Evolutionary conservation across 208 protist genomes (phyloP).

Genomic region (Trypanosoma caninum): DNA sequence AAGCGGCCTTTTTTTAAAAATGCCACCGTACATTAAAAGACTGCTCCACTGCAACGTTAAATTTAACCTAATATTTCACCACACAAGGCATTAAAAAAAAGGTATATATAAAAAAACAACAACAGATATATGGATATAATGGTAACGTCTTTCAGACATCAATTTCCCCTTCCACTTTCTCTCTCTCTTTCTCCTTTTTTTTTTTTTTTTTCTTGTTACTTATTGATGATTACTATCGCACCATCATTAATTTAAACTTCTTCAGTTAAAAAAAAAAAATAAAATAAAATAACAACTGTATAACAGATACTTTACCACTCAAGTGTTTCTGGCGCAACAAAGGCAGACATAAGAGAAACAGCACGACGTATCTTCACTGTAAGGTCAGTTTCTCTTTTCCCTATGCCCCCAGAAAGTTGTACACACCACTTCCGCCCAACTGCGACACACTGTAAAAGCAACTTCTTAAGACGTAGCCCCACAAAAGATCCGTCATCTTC

Average conservation of each 20-base stretch:
- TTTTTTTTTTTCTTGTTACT: too few relatives aligned
- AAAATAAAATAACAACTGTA: too few relatives aligned
- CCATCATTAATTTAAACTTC: too few relatives aligned
- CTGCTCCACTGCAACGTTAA: background rate
- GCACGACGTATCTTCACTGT: slow-evolving; percentile 12
- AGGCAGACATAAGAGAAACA: slow-evolving; percentile 29
- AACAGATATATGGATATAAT: background rate
- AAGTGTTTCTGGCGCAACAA: slow-evolving; percentile 37
- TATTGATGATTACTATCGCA: too few relatives aligned
- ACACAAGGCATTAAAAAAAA: slow-evolving; percentile 22
- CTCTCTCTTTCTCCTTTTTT: too few relatives aligned
- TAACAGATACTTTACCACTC: too few relatives aligned
- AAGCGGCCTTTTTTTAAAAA: slow-evolving; percentile 31
- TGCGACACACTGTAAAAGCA: slow-evolving; percentile 37
- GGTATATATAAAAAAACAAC: background rate
- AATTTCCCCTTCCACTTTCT: background rate
- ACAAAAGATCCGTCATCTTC: slow-evolving; percentile 56
- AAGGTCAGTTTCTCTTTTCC: background rate
- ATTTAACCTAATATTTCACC: too few relatives aligned
- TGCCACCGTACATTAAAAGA: slow-evolving; percentile 23
- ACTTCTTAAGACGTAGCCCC: slow-evolving; percentile 41
- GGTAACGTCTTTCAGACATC: too few relatives aligned
- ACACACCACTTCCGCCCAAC: slow-evolving; percentile 28
- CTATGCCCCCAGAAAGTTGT: slow-evolving; percentile 3
- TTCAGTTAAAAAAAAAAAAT: slow-evolving; percentile 19